Percentiles rank a stretch among this genome's conserved stretches.
phyloP scores from a whole-genome alignment of 164 flowering plant species.

The Chloranthus sessilifolius region DNA sequence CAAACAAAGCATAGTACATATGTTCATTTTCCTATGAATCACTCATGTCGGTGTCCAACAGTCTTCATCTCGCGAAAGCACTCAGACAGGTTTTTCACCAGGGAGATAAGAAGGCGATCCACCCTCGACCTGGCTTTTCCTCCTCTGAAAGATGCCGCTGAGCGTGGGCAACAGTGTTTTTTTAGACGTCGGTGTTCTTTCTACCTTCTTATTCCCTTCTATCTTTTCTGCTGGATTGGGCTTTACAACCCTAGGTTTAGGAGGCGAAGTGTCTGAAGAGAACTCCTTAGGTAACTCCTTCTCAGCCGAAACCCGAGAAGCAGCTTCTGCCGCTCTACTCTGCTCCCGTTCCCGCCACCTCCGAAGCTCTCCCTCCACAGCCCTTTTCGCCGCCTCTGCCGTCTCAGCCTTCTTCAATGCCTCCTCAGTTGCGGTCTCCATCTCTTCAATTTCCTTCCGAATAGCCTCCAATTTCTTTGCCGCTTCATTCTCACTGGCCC shows the following conservation, averaged over 20 bases:
- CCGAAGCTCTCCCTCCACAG: slow-evolving; percentile 64
- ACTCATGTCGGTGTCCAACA: too few relatives aligned
- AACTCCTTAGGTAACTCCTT: slow-evolving; percentile 33
- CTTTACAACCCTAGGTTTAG: slow-evolving; percentile 28
- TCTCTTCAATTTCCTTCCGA: slow-evolving; percentile 67
- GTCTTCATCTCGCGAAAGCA: too few relatives aligned
- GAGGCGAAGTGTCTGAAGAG: slow-evolving; percentile 38
- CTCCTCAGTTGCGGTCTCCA: slow-evolving; percentile 54
- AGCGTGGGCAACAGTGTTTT: slow-evolving; percentile 53
- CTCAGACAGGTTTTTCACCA: slow-evolving; percentile 53
- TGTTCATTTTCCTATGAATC: too few relatives aligned
- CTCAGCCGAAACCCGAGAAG: slow-evolving; percentile 52
- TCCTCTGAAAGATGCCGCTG: slow-evolving; percentile 65
- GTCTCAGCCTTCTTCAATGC: slow-evolving; percentile 76
- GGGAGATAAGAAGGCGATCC: slow-evolving; percentile 71
- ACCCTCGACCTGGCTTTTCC: slow-evolving; percentile 51
- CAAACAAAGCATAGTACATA: too few relatives aligned
- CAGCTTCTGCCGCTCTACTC: slow-evolving; percentile 77
- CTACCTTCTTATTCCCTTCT: slow-evolving; percentile 33
- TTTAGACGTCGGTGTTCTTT: slow-evolving; percentile 43
- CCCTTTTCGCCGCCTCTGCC: slow-evolving; percentile 86
- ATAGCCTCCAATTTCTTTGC: slow-evolving; percentile 56
- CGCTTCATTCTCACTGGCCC: slow-evolving; percentile 82
- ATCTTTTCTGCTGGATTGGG: slow-evolving; percentile 25
- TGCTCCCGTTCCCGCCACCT: slow-evolving; percentile 84